Evolutionary conservation across 257 asterid genomes (phyloP), one percentile per base, ranked within the genome.

Genomic region (Voacanga thouarsii): DNA sequence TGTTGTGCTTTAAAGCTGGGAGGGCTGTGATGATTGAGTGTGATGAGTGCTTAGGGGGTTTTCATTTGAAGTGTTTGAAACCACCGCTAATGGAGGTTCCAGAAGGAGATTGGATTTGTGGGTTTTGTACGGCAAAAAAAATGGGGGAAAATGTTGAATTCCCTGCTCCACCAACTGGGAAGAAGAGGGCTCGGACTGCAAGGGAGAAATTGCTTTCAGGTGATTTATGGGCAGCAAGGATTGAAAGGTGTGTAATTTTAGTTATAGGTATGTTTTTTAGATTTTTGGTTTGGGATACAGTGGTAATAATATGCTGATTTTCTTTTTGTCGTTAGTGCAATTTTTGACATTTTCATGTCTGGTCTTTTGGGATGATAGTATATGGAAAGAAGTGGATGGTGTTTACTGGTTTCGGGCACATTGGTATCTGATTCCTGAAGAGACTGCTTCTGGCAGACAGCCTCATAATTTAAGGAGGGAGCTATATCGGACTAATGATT

Each of bases 301-400:
- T 16, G 37, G 69, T 59, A 2, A 9, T 76, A 21, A 19, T 37
- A 39, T 33, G 44, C 23, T 68, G 4, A 64, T 44, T 72, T 21
- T 65, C 37, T 44, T 69, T 71, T 61, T 23, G 37, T 41, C 30
- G 7, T 15, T 19, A 51, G 70, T 51, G 53, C 39, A 8, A 56
- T 55, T 44, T 23, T 63, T 75, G 30, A 33, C 21, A 37, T 73
- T 30, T 21, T 23, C 37, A 21, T 28, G 65, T 55, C 43, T 64
- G 59, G 18, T 71, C 75, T 47, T 77, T 77, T 57, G 84, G 26
- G 56, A 81, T 75, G 81, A 74, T 80, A 95, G 99, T 78, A 80
- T 95, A 80, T 95, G 99, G 99, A 93, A 89, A 82, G 98, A 93
- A 83, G 97, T 87, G 77, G 97, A 95, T 80, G 96, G 97, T 49